Conservation (phyloP, 2,329 filamentous ascomycete species). For the Coniochaeta ligniaria region DNA sequence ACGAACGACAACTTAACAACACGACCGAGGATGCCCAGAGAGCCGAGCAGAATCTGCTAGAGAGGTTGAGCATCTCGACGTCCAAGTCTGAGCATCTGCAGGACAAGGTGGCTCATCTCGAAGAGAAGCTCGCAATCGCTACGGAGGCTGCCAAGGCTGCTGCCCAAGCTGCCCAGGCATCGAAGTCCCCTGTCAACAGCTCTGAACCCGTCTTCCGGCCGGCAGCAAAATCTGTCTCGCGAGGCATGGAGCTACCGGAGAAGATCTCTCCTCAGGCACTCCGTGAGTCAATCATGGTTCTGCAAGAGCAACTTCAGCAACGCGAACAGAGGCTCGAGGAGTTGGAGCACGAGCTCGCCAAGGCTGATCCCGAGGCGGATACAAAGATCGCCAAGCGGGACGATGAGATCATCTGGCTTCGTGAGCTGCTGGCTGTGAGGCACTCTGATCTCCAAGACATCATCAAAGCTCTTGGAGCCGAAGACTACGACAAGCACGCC, state of each 20-base stretch:
- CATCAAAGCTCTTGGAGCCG: constrained; percentile 68
- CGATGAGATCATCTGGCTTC: constrained; percentile 90
- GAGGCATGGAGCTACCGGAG: constrained; percentile 54
- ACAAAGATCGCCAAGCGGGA: constrained; percentile 84
- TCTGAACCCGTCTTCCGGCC: constrained; percentile 22
- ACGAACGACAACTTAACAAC: constrained; percentile 67
- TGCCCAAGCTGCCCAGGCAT: constrained; percentile 61
- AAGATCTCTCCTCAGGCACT: constrained; percentile 92
- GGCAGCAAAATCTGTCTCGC: constrained; percentile 20
- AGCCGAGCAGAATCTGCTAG: constrained; percentile 69
- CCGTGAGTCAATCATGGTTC: constrained; percentile 89
- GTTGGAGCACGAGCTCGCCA: constrained; percentile 64
- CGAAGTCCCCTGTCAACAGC: constrained; percentile 27
- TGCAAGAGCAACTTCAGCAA: constrained; percentile 94
- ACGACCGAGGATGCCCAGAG: constrained; percentile 75
- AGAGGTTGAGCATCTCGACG: constrained; percentile 73
- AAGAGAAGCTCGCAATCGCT: constrained; percentile 86
- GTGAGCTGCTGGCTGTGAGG: constrained; percentile 84
- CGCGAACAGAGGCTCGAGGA: constrained; percentile 86
- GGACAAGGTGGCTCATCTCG: constrained; percentile 75
- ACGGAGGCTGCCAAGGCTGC: constrained; percentile 82
- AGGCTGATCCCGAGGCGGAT: constrained; percentile 68
- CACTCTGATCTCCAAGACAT: constrained; percentile 91
- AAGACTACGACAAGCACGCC: constrained; percentile 67
- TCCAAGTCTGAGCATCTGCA: constrained; percentile 81